Conservation (phyloP, 495 filamentous ascomycete species). For the Penicillium subrubescens region DNA sequence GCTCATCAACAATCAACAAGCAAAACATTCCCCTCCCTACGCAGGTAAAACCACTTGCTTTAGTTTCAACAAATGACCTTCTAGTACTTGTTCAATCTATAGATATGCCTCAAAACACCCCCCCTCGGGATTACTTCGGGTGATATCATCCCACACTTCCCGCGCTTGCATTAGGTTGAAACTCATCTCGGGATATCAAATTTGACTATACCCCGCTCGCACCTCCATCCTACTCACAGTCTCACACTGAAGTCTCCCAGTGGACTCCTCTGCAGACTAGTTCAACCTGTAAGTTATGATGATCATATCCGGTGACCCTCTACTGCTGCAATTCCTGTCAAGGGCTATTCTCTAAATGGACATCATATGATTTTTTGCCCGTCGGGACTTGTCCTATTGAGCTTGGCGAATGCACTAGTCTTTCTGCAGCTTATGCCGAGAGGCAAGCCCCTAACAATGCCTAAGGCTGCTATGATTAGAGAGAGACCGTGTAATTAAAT, state of each 20-base stretch:
- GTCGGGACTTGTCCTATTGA: background rate
- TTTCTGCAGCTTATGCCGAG: conserved; percentile 2
- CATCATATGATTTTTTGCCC: background rate
- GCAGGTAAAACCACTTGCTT: background rate
- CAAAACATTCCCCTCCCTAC: background rate
- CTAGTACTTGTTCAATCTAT: no score
- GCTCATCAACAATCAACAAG: background rate
- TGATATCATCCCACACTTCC: background rate
- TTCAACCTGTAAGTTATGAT: background rate
- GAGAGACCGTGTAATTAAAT: no score
- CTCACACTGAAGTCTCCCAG: background rate
- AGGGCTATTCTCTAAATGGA: background rate
- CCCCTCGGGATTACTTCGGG: background rate
- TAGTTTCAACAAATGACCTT: background rate
- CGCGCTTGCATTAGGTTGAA: conserved; percentile 1
- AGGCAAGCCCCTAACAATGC: background rate
- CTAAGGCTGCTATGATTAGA: no score
- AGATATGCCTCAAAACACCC: background rate
- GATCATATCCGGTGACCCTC: background rate
- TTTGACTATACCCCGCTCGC: background rate
- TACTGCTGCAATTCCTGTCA: background rate
- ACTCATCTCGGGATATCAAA: background rate
- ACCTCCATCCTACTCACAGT: background rate
- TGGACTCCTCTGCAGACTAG: background rate
- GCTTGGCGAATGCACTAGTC: background rate